Evolutionary conservation across 495 filamentous ascomycete species (phyloP).

Genomic region (Schizothecium vesticola): DNA sequence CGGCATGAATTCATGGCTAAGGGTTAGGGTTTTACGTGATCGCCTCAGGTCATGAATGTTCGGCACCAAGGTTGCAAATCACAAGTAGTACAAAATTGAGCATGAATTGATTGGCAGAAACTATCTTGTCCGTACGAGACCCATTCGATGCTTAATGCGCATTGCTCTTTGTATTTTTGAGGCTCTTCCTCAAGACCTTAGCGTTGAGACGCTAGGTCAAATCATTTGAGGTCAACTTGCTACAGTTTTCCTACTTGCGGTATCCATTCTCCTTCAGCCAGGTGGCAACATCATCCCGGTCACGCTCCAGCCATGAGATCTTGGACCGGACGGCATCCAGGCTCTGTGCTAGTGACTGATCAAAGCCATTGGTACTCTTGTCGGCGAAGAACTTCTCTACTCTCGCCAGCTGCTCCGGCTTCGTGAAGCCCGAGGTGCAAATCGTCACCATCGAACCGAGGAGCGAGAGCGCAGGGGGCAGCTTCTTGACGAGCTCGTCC

Average conservation of each 20-base stretch:
- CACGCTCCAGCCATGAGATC: constrained; percentile 53
- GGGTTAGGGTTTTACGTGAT: background rate
- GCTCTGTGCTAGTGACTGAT: constrained; percentile 57
- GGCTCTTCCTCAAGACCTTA: background rate
- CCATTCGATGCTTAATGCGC: background rate
- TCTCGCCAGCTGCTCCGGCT: constrained; percentile 63
- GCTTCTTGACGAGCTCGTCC: constrained; percentile 69
- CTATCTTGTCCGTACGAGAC: background rate
- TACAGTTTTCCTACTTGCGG: background rate
- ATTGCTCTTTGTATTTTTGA: background rate
- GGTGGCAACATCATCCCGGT: constrained; percentile 48
- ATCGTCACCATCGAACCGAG: constrained; percentile 79
- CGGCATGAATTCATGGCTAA: constrained; percentile 15
- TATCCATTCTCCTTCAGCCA: constrained; percentile 45
- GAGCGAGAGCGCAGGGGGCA: constrained; percentile 78
- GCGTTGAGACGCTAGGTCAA: background rate
- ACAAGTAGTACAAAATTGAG: background rate
- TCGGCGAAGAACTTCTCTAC: constrained; percentile 76
- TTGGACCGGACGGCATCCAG: constrained; percentile 57
- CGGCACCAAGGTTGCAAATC: background rate
- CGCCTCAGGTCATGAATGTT: background rate
- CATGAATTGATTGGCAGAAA: background rate
- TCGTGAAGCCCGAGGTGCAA: constrained; percentile 76
- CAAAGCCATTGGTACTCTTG: constrained; percentile 73
- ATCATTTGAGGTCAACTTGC: background rate